phyloP scores from a whole-genome alignment of 1,139 yeast genomes.

The Protomyces inundatus region DNA sequence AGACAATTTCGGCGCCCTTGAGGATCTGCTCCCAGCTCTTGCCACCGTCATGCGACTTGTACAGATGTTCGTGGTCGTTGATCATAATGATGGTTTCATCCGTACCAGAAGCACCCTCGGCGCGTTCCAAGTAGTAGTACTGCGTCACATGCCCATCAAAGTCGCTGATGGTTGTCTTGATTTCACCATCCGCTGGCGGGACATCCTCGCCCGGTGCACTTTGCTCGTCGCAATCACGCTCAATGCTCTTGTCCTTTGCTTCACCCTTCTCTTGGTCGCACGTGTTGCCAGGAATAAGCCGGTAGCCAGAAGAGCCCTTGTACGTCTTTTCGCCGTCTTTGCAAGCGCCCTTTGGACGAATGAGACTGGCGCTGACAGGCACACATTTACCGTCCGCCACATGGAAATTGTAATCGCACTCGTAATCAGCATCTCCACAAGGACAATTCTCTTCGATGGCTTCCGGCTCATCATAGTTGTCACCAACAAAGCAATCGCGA shows the following conservation, averaged over 20 bases:
- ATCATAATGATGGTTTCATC: conserved; percentile 72
- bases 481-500: conserved; percentile 64
- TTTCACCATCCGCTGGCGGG: conserved; percentile 31
- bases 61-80: conserved; percentile 51
- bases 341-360: conserved; percentile 31
- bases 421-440: conserved; percentile 64
- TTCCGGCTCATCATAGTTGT: conserved; percentile 55
- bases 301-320: conserved; percentile 38
- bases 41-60: conserved; percentile 78
- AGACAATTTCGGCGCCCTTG: conserved; percentile 48
- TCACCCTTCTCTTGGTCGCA: conserved; percentile 40
- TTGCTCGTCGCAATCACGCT: conserved; percentile 30
- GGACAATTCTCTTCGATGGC: conserved; percentile 56
- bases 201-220: conserved; percentile 2
- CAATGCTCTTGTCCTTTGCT: conserved; percentile 32
- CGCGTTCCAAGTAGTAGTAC: conserved; percentile 53
- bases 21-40: conserved; percentile 49
- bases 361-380: conserved; percentile 43
- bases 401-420: conserved; percentile 45
- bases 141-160: conserved; percentile 47
- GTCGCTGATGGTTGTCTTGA: conserved; percentile 36
- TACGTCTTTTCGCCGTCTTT: conserved; percentile 39
- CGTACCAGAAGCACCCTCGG: conserved; percentile 40
- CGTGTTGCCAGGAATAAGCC: conserved; percentile 49
- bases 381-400: conserved; percentile 50